Evolutionary conservation across 106 monocot species (phyloP).

Genomic region (Gastrodia elata): DNA sequence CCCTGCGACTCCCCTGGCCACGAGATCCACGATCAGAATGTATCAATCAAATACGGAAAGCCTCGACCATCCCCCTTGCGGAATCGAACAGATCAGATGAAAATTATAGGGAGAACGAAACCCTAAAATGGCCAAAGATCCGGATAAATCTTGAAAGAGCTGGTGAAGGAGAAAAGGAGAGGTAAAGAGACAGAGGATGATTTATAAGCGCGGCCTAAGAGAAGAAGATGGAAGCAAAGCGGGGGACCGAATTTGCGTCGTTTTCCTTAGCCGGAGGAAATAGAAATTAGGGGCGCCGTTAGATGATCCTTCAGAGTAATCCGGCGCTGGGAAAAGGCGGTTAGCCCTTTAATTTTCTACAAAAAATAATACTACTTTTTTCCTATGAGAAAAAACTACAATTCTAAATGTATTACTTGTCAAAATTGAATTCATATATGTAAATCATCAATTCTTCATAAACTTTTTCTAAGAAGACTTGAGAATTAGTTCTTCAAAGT

Average conservation of each 20-base stretch:
- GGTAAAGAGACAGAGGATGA: neutral
- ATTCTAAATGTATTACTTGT: too few species aligned
- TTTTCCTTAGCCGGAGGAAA: neutral
- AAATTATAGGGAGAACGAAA: neutral
- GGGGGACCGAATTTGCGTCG: too few species aligned
- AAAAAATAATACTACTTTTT: too few species aligned
- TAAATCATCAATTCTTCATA: too few species aligned
- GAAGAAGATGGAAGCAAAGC: too few species aligned
- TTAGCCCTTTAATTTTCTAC: too few species aligned
- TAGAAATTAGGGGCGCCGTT: neutral
- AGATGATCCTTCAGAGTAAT: neutral
- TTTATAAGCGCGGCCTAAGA: neutral
- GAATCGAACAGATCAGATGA: conserved; percentile 5
- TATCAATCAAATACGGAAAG: neutral
- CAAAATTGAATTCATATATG: too few species aligned
- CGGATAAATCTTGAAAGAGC: conserved; percentile 1
- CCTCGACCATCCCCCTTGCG: too few species aligned
- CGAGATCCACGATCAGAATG: conserved; percentile 1
- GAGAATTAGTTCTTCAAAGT: too few species aligned
- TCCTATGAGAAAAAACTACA: too few species aligned
- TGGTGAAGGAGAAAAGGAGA: neutral
- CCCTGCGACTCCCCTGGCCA: neutral
- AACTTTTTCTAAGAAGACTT: too few species aligned
- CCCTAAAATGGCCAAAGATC: conserved; percentile 2
- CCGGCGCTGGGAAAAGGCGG: neutral